Percentiles rank a stretch among this genome's conserved stretches.
Conservation (phyloP, 129 eudicot genomes). For the Rutidosis leptorrhynchoides region DNA sequence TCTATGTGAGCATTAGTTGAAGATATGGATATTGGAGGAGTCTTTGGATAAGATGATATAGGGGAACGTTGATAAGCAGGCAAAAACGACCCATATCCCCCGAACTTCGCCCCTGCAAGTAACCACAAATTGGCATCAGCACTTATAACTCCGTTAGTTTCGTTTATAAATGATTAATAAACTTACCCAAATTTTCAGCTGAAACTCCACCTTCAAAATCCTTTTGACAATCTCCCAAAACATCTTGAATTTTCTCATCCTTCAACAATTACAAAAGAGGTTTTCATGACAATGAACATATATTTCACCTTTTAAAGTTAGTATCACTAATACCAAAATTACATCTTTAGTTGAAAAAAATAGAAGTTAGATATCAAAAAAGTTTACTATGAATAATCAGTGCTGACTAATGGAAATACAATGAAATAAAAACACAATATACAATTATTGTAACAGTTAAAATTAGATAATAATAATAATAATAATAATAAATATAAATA, state of each 20-base stretch:
- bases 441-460: background rate
- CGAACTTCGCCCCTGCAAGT: slow-evolving; percentile 77
- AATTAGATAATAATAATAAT: background rate
- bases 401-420: background rate
- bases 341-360: background rate
- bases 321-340: background rate
- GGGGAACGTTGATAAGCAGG: slow-evolving; percentile 85
- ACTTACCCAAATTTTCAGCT: slow-evolving; percentile 91
- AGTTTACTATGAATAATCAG: too few species aligned
- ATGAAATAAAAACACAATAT: background rate
- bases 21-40: slow-evolving; percentile 50
- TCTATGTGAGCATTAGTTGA: slow-evolving; percentile 54
- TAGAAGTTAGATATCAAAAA: background rate
- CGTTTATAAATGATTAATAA: slow-evolving; percentile 10
- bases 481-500: too few species aligned
- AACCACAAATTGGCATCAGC: slow-evolving; percentile 31
- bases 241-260: slow-evolving; percentile 87
- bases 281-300: background rate
- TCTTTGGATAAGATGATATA: slow-evolving; percentile 51
- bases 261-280: slow-evolving; percentile 32
- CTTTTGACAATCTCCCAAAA: slow-evolving; percentile 84
- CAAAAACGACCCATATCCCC: slow-evolving; percentile 92
- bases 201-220: slow-evolving; percentile 93
- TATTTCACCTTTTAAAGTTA: background rate
- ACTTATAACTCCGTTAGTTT: slow-evolving; percentile 6